A percentile compares a stretch with the other conserved stretches of the same genome.
Evolutionary conservation across 768 basidiomycete species (phyloP).

Genomic region (Ramaria rubella): DNA sequence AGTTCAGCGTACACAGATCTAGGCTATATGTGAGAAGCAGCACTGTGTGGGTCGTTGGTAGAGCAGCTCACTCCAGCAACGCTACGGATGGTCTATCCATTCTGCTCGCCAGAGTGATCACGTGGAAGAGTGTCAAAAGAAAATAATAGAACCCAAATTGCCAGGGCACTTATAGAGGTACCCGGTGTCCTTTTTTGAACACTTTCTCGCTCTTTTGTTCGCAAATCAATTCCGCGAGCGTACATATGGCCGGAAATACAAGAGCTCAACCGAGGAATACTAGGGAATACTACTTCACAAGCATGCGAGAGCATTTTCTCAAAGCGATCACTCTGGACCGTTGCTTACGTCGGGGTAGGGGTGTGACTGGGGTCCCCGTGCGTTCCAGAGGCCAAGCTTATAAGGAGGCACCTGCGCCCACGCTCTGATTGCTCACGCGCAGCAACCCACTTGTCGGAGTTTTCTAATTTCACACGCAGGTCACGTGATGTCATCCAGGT

Average conservation of each 20-base stretch:
- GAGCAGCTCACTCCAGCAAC: conserved; percentile 5
- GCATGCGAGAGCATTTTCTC: no score
- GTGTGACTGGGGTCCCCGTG: conserved; percentile 5
- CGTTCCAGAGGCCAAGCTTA: conserved; percentile 6
- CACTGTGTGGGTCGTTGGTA: background rate
- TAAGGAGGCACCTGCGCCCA: conserved; percentile 12
- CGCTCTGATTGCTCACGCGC: conserved; percentile 11
- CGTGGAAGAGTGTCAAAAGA: no score
- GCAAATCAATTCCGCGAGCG: no score
- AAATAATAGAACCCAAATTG: no score
- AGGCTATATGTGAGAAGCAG: background rate
- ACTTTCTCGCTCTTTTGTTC: no score
- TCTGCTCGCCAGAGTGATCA: background rate
- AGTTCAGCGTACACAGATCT: conserved; percentile 6
- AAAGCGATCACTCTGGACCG: no score
- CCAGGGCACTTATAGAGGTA: no score
- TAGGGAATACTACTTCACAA: no score
- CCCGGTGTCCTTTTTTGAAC: no score
- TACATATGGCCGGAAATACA: no score
- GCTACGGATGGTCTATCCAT: conserved; percentile 6
- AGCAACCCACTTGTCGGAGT: conserved; percentile 10
- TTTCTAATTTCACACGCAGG: conserved; percentile 10
- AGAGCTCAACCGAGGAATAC: no score
- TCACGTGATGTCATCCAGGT: conserved; percentile 13
- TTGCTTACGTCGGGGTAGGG: no score